Evolutionary conservation across 306 rosid species (phyloP), one percentile per base, ranked within the genome.

Genomic region (Vigna reflexopilosa): DNA sequence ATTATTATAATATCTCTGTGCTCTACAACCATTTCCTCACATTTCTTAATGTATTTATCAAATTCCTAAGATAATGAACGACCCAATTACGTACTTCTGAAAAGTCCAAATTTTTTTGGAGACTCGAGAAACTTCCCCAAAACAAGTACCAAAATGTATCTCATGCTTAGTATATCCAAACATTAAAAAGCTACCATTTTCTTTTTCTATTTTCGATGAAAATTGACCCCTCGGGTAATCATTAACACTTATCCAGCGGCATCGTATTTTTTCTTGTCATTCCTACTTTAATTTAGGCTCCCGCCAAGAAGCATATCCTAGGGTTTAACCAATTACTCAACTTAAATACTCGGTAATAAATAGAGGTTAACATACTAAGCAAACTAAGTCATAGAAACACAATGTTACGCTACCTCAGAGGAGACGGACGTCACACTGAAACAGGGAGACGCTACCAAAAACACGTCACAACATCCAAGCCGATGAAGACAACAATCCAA

Each of bases 51-150:
- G 19, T 59, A 14, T 17, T 59, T 59, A 59, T 30, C 67, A 28
- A 61, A 61, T 28, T 36, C 59, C 52, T 45, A 75, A 70, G 56
- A 59, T 63, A 28, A 70, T 17, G 61, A 62, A 54, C 63, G 13
- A 72, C 32, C 5, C 75, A 54, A 73, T 73, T 9, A 30, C 22
- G 45, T 7, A 62, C 67, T 38, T 51, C 66, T 49, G 17, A 12
- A 24, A 66, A 58, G 30, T 28, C 56, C 48, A 59, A 56, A 47
- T 44, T 30, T n/a, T 22, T 59, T 64, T 58, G 73, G 57, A 70
- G 15, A 73, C 28, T 16, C 47, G 20, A 52, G 26, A 59, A 1
- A 22, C 34, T 67, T n/a, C 15, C 54, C 8, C 2, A 2, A 30
- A 30, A 2, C 52, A 9, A 1, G 24, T 26, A 36, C 28, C 20